Evolutionary conservation across 148 eudicot genomes (phyloP).

Genomic region (Rheum nobile): DNA sequence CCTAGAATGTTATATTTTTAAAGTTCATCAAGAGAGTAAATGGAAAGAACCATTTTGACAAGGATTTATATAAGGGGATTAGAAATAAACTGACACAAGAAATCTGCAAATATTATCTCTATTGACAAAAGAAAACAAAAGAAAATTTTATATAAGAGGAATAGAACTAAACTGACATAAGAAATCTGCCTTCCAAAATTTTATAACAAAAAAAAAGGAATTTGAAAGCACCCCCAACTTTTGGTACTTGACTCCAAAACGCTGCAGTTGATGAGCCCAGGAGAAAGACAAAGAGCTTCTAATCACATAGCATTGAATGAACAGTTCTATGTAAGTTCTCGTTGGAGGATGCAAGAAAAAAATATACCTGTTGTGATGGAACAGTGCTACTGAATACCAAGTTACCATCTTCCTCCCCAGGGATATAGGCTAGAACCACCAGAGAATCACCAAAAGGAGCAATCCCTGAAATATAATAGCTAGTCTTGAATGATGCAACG

Average conservation of each 20-base stretch:
- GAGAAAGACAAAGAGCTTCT: not conserved
- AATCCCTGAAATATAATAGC: constrained; percentile 83
- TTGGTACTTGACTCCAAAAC: not conserved
- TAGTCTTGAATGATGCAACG: constrained; percentile 88
- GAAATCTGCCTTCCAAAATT: not conserved
- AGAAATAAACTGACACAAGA: not conserved
- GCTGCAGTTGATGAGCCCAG: not conserved
- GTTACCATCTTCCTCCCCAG: constrained; percentile 72
- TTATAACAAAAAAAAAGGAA: not conserved
- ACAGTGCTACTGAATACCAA: constrained; percentile 59
- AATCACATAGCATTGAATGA: not conserved
- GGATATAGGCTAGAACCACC: constrained; percentile 83
- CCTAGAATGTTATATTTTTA: not conserved
- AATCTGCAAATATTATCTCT: not conserved
- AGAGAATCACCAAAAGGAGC: constrained; percentile 94
- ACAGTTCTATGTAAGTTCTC: not conserved
- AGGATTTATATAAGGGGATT: not conserved
- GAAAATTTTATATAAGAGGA: not conserved
- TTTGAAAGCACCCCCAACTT: not conserved
- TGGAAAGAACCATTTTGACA: not conserved
- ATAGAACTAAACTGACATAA: not conserved
- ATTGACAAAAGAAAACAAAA: not conserved
- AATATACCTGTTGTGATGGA: constrained; percentile 78
- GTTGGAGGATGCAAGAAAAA: not conserved
- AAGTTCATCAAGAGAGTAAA: not conserved